Percentiles rank a stretch among this genome's conserved stretches.
These are phyloP conservation scores for Phyllosticta capitalensis DNA, from an alignment of 2,329 filamentous ascomycete genomes.

Conservation along the genomic window DNA sequence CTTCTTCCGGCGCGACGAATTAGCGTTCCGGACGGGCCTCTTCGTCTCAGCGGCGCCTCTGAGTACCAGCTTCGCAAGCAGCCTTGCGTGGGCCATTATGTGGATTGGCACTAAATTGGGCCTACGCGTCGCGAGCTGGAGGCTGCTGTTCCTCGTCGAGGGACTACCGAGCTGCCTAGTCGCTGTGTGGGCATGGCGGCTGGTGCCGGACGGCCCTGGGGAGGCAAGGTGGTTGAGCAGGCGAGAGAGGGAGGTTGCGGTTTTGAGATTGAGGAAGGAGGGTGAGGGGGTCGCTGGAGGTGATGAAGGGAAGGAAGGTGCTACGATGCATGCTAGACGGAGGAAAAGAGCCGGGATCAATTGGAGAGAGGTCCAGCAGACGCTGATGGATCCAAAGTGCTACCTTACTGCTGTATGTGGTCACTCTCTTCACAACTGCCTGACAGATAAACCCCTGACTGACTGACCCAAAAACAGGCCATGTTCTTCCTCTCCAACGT, in stretches of 20 bases:
- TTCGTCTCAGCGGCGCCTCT: slow-evolving; percentile 68
- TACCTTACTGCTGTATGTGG: slow-evolving; percentile 57
- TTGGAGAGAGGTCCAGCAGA: slow-evolving; percentile 47
- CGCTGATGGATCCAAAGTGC: slow-evolving; percentile 55
- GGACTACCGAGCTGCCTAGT: slow-evolving; percentile 75
- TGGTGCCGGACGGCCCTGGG: slow-evolving; percentile 65
- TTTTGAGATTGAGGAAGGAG: slow-evolving; percentile 53
- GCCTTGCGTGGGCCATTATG: slow-evolving; percentile 69
- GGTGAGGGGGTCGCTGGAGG: slow-evolving; percentile 26
- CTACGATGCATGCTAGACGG: not conserved
- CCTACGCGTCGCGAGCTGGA: slow-evolving; percentile 69
- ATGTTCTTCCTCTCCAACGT: slow-evolving; percentile 88
- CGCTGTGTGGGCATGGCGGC: slow-evolving; percentile 61
- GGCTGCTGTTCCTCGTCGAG: slow-evolving; percentile 75
- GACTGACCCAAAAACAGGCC: slow-evolving; percentile 21
- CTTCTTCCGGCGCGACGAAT: slow-evolving; percentile 57
- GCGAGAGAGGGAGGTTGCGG: slow-evolving; percentile 53
- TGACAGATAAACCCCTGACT: slow-evolving; percentile 10
- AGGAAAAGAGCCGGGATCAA: slow-evolving; percentile 34
- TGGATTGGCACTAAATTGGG: slow-evolving; percentile 41
- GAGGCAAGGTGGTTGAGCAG: slow-evolving; percentile 33
- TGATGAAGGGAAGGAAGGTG: slow-evolving; percentile 9
- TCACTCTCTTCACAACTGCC: not conserved
- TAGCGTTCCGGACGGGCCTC: slow-evolving; percentile 75
- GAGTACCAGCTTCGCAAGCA: slow-evolving; percentile 61